A percentile compares a stretch with the other conserved stretches of the same genome.
Conservation (phyloP, 1,139 yeast genomes). For the Zygosaccharomyces sapae region DNA sequence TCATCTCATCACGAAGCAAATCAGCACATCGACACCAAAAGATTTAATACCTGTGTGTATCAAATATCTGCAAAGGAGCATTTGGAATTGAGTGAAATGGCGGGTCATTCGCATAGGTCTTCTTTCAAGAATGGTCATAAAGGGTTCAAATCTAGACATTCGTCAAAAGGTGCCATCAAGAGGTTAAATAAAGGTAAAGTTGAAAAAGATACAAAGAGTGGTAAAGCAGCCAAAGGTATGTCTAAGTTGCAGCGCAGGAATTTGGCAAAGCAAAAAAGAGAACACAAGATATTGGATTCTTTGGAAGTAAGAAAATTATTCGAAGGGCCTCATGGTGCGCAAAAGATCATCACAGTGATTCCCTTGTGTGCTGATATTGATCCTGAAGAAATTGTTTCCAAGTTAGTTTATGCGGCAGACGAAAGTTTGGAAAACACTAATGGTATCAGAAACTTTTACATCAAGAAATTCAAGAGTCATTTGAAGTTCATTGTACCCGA, state of each 20-base stretch:
- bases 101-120: conserved; percentile 77
- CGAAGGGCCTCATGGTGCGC: conserved; percentile 76
- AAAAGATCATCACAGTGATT: conserved; percentile 75
- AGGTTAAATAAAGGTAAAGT: conserved; percentile 82
- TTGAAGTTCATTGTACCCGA: conserved; percentile 75
- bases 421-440: conserved; percentile 38
- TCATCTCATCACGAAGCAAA: conserved; percentile 11
- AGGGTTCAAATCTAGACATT: conserved; percentile 84
- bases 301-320: conserved; percentile 56
- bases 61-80: too few relatives aligned
- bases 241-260: conserved; percentile 77
- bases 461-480: conserved; percentile 68
- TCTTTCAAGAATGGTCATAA: conserved; percentile 81
- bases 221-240: conserved; percentile 44
- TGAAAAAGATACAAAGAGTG: conserved; percentile 51
- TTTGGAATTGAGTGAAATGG: conserved; percentile 41
- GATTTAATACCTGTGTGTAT: neutral
- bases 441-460: conserved; percentile 39
- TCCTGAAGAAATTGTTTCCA: conserved; percentile 53
- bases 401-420: conserved; percentile 44
- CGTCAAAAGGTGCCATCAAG: conserved; percentile 84
- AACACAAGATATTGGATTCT: conserved; percentile 59
- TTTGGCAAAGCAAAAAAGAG: conserved; percentile 70
- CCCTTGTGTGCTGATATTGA: conserved; percentile 73
- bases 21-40: neutral